phyloP scores from a whole-genome alignment of 495 filamentous ascomycete species.

The Aspergillus coremiiformis region DNA sequence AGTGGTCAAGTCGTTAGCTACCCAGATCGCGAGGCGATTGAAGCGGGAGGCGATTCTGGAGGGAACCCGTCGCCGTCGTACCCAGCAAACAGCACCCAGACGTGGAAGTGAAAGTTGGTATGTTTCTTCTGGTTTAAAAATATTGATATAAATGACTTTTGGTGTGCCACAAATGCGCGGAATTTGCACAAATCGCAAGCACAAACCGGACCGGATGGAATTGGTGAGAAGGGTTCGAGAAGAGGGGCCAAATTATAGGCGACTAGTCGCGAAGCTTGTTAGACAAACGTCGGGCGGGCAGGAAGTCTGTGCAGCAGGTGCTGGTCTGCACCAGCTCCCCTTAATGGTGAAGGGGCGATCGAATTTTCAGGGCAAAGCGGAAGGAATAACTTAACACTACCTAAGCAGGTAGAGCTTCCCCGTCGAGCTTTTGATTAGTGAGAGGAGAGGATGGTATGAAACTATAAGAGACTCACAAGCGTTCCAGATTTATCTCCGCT shows the following conservation, averaged over 20 bases:
- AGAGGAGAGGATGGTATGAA: background rate
- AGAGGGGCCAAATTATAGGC: background rate
- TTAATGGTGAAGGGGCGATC: background rate
- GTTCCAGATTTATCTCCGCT: constrained; percentile 13
- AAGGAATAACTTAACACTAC: background rate
- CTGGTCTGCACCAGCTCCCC: background rate
- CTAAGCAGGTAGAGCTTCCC: no score
- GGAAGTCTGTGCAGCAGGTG: background rate
- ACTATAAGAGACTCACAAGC: background rate
- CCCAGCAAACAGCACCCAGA: constrained; percentile 2
- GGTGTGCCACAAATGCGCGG: background rate
- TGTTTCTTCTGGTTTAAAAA: background rate
- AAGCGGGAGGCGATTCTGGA: constrained; percentile 1
- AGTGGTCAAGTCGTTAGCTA: constrained; percentile 1
- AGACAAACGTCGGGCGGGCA: background rate
- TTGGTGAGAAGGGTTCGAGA: background rate
- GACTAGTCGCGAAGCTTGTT: background rate
- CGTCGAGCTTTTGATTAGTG: background rate
- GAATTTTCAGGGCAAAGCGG: background rate
- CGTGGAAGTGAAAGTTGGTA: background rate
- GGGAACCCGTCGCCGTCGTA: constrained; percentile 8
- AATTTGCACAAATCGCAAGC: background rate
- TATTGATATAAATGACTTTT: background rate
- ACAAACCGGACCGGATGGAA: background rate
- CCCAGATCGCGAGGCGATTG: background rate